Conservation (phyloP, 2,329 filamentous ascomycete genomes). For the Eutypella sp. region DNA sequence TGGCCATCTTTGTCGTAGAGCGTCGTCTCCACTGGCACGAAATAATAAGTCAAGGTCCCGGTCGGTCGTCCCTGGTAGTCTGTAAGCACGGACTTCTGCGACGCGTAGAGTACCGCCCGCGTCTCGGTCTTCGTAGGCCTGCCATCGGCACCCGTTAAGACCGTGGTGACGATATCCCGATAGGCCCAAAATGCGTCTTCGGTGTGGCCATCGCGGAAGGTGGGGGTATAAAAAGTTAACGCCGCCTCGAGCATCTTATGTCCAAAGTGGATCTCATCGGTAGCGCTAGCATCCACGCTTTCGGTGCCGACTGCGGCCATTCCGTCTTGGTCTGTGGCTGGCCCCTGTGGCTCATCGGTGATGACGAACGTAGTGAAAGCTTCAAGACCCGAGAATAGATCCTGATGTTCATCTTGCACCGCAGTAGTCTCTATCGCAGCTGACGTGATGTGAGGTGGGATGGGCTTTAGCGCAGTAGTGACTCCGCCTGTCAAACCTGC, state of each 20-base stretch:
- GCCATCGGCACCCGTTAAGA: constrained; percentile 10
- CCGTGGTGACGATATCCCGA: background rate
- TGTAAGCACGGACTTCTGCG: constrained; percentile 12
- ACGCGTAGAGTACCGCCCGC: background rate
- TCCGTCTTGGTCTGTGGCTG: background rate
- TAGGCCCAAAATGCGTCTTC: constrained; percentile 11
- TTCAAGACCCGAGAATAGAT: background rate
- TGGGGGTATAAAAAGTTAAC: constrained; percentile 5
- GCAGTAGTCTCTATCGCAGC: too few relatives aligned
- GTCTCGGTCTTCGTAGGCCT: constrained; percentile 11
- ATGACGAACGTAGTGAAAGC: background rate
- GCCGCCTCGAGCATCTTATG: background rate
- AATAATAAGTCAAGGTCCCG: constrained; percentile 15
- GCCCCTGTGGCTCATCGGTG: background rate
- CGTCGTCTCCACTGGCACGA: constrained; percentile 4
- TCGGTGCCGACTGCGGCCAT: background rate
- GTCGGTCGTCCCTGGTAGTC: constrained; percentile 18
- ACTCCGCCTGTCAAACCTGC: background rate
- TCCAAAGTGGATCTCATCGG: background rate
- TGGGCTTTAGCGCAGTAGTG: background rate
- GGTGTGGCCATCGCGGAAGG: constrained; percentile 2
- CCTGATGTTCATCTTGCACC: background rate
- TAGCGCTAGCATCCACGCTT: background rate
- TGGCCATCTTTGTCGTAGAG: constrained; percentile 9
- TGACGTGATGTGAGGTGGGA: too few relatives aligned